phyloP scores from a whole-genome alignment of 257 asterid species.

The Petunia axillaris region DNA sequence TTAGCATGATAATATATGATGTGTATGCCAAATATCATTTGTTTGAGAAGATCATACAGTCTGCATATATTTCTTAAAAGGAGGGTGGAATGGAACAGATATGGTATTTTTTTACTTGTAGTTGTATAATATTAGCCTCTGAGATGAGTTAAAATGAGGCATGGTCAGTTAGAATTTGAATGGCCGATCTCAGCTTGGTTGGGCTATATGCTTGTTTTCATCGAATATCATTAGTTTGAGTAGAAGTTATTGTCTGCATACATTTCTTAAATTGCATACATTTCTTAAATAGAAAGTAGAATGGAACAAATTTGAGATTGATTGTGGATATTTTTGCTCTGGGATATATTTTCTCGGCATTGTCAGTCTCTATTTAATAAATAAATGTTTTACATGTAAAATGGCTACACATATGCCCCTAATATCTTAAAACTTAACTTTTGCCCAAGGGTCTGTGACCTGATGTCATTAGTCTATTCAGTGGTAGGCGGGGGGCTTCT shows the following conservation, averaged over 20 bases:
- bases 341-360: background rate
- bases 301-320: constrained; percentile 14
- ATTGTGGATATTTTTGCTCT: background rate
- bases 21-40: background rate
- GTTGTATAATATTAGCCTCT: too few species aligned
- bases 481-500: background rate
- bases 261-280: background rate
- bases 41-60: constrained; percentile 14
- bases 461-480: background rate
- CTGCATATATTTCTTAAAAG: background rate
- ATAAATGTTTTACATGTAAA: background rate
- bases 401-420: background rate
- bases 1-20: background rate
- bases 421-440: background rate
- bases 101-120: background rate
- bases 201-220: background rate
- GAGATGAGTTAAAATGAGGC: too few species aligned
- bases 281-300: constrained; percentile 1
- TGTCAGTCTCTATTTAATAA: background rate
- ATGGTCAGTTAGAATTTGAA: too few species aligned
- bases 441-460: background rate
- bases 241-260: constrained; percentile 2
- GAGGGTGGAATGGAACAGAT: constrained; percentile 16
- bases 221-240: constrained; percentile 12
- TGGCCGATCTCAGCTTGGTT: too few species aligned